Evolutionary conservation across 2,329 filamentous ascomycete species (phyloP).

Genomic region (Fusarium poae): DNA sequence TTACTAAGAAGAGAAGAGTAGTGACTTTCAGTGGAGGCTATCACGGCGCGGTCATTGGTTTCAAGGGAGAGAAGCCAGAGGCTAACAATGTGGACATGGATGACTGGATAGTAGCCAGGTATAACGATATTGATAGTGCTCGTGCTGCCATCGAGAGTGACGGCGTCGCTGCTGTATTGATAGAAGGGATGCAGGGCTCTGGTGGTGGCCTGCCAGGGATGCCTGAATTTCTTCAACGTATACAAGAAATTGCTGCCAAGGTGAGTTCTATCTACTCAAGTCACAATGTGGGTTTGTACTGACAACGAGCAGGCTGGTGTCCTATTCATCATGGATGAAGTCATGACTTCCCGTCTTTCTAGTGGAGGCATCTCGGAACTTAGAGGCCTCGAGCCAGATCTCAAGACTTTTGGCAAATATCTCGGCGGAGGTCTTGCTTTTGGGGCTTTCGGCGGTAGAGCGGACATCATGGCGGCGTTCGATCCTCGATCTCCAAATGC

Average conservation of each 20-base stretch:
- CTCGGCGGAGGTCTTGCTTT: conserved; percentile 75
- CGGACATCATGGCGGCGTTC: conserved; percentile 70
- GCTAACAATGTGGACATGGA: conserved; percentile 63
- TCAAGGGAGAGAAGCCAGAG: conserved; percentile 52
- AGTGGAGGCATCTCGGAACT: conserved; percentile 62
- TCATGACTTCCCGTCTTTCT: conserved; percentile 73
- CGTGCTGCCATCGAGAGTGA: conserved; percentile 58
- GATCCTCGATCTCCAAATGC: conserved; percentile 60
- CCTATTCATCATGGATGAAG: conserved; percentile 77
- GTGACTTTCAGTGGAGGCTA: conserved; percentile 64
- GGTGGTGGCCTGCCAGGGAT: conserved; percentile 69
- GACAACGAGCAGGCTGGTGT: conserved; percentile 57
- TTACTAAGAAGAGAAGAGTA: conserved; percentile 60
- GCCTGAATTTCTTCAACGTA: conserved; percentile 63
- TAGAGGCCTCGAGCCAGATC: conserved; percentile 65
- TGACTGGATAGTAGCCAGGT: conserved; percentile 71
- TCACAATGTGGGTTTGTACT: neutral
- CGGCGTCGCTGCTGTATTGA: conserved; percentile 71
- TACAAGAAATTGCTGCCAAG: conserved; percentile 62
- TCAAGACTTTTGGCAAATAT: conserved; percentile 75
- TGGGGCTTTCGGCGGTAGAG: conserved; percentile 73
- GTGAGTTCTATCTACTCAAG: conserved; percentile 22
- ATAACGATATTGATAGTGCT: conserved; percentile 69
- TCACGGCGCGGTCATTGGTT: conserved; percentile 56
- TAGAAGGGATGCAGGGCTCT: conserved; percentile 76